A percentile compares a stretch with the other conserved stretches of the same genome.
These are phyloP conservation scores for Rhynchosporium agropyri DNA, from an alignment of 2,329 filamentous ascomycete genomes.

Conservation along the genomic window DNA sequence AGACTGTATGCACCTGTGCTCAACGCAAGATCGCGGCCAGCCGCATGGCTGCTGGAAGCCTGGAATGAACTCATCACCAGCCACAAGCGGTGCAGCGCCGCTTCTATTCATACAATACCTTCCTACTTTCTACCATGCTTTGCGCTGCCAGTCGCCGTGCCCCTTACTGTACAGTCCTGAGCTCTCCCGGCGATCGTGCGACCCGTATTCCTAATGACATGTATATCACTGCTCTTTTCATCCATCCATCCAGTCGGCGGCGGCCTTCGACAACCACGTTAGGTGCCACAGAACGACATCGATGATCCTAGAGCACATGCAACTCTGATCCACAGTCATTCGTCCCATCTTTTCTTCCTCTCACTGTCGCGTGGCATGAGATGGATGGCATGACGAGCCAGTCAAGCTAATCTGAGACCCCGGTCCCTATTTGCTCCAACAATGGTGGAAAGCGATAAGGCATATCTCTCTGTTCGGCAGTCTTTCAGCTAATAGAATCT, in stretches of 20 bases:
- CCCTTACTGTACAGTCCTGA: slow-evolving; percentile 2
- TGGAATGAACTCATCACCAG: slow-evolving; percentile 14
- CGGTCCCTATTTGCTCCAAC: slow-evolving; percentile 9
- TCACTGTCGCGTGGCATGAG: slow-evolving; percentile 15
- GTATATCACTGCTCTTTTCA: background rate
- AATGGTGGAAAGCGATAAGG: slow-evolving; percentile 11
- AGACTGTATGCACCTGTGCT: slow-evolving; percentile 18
- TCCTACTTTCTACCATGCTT: background rate
- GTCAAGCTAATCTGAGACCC: slow-evolving; percentile 21
- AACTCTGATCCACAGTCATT: background rate
- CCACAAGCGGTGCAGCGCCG: background rate
- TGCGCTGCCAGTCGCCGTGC: background rate
- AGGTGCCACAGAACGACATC: slow-evolving; percentile 28
- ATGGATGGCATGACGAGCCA: slow-evolving; percentile 1
- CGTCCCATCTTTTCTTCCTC: slow-evolving; percentile 12
- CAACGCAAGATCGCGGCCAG: background rate
- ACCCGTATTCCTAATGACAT: background rate
- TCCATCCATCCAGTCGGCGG: background rate
- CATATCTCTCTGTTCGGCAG: slow-evolving; percentile 11
- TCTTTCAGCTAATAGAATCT: slow-evolving; percentile 17
- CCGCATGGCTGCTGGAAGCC: background rate
- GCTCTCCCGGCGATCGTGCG: slow-evolving; percentile 1
- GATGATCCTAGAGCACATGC: slow-evolving; percentile 4
- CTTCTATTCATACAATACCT: background rate
- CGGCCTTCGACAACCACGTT: slow-evolving; percentile 29